Conservation (phyloP, 2,329 filamentous ascomycete genomes). For the Curvularia eragrostidis region DNA sequence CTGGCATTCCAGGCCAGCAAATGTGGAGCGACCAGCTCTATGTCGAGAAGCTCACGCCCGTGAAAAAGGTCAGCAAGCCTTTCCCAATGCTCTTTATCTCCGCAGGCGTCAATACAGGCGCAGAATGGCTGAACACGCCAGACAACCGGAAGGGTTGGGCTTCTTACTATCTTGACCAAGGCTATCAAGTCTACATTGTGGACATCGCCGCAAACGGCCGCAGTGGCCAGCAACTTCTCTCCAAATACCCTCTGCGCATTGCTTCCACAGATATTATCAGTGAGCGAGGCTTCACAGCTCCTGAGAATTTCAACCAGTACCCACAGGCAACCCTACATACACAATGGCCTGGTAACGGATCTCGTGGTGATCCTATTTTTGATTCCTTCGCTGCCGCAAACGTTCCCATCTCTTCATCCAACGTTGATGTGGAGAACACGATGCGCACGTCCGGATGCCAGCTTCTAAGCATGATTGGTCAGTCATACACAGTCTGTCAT, state of each 20-base stretch:
- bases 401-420: constrained; percentile 25
- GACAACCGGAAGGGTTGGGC: constrained; percentile 29
- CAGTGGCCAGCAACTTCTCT: constrained; percentile 12
- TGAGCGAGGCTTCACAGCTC: constrained; percentile 23
- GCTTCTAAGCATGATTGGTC: constrained; percentile 26
- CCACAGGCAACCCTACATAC: constrained; percentile 26
- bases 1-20: constrained; percentile 26
- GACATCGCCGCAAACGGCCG: constrained; percentile 24
- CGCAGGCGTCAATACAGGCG: constrained; percentile 28
- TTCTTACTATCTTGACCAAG: constrained; percentile 28
- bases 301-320: constrained; percentile 21
- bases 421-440: constrained; percentile 26
- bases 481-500: constrained; percentile 29
- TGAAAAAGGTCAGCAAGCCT: constrained; percentile 16
- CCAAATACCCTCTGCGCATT: constrained; percentile 16
- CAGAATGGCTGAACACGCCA: constrained; percentile 27
- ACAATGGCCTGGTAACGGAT: constrained; percentile 30
- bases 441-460: constrained; percentile 27
- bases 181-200: constrained; percentile 32
- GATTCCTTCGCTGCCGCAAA: constrained; percentile 28
- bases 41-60: constrained; percentile 31
- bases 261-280: constrained; percentile 23
- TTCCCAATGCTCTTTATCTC: constrained; percentile 35
- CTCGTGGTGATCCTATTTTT: constrained; percentile 26
- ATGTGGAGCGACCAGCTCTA: constrained; percentile 28